Base-by-base conservation (phyloP, 495 filamentous ascomycete genomes). In the Aspergillus cavernicola region DNA sequence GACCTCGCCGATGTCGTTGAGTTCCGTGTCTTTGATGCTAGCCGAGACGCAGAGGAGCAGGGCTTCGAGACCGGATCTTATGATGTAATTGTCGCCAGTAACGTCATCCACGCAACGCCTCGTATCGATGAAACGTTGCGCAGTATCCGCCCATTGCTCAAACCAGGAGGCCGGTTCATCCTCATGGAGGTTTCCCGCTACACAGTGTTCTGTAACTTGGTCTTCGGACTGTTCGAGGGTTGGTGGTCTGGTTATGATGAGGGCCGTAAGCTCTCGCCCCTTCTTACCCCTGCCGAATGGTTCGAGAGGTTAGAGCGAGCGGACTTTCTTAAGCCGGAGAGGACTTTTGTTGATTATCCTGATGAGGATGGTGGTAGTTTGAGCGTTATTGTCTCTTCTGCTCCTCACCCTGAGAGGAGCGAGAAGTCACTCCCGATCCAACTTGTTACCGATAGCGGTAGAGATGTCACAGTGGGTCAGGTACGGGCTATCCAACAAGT, bases 241-340 rank as follows among this genome's bases (percentile, higher is more conserved):
- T 53, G 50, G 50, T 53, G 50, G 50, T 5, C 41, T 13, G 50
- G 50, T 5, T 53, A 53, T 24, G 50, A 53, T 28, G 50, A 53
- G 22, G 50, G 50, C 20, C 50, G 50, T 16, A 53, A 35, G 26
- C 19, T 36, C 3, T 38, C 50, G 5, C 50, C 50, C 1, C 31
- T 53, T 20, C 50, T 53, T 19, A 29, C 50, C 4, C 28, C 41
- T 24, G 7, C 40, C n/a, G 20, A 53, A 22, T 53, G 50, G 50
- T 37, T 36, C 11, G 4, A 35, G 3, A 18, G 32, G 7, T 20
- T 53, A 1, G 37, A 37, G 15, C 22, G 16, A 2, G 50, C 50
- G 7, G 50, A 36, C 10, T 53, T 53, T 18, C 13, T 19, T 6
- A 45, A 53, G 15, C 8, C 41, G 2, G 50, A 53, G 10, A 37